phyloP scores from a whole-genome alignment of 495 filamentous ascomycete species.

The Lasiosphaeria ovina region DNA sequence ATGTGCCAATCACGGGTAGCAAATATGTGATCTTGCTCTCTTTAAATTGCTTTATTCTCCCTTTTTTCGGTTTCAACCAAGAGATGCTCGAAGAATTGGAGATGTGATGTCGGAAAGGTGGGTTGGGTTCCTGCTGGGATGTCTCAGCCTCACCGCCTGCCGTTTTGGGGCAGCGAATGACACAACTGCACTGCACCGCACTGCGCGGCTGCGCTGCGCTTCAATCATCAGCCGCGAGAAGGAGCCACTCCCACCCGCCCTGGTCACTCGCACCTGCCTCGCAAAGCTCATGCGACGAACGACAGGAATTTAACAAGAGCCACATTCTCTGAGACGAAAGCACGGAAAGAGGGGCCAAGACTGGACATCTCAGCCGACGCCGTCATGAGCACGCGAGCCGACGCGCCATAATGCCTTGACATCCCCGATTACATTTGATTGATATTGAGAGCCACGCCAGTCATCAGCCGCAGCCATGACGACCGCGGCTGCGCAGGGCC shows the following conservation, averaged over 20 bases:
- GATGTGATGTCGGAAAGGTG: too few species aligned
- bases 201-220: background rate
- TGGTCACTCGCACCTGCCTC: too few species aligned
- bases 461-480: slow-evolving; percentile 20
- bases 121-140: background rate
- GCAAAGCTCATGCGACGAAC: background rate
- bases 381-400: background rate
- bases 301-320: background rate
- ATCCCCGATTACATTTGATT: background rate
- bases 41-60: too few species aligned
- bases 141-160: slow-evolving; percentile 25
- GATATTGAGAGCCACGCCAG: too few species aligned
- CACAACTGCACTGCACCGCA: slow-evolving; percentile 1
- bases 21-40: too few species aligned
- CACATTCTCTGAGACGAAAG: background rate
- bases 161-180: slow-evolving; percentile 13
- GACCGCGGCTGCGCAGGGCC: slow-evolving; percentile 25
- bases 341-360: too few species aligned
- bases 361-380: background rate
- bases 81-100: too few species aligned
- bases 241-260: slow-evolving; percentile 11
- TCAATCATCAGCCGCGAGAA: slow-evolving; percentile 6
- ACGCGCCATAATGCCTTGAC: slow-evolving; percentile 2
- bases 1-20: too few species aligned
- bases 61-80: too few species aligned